These are phyloP conservation scores for Exobasidium cylindrosporum DNA, from an alignment of 1,284 basidiomycete genomes.

Conservation along the genomic window DNA sequence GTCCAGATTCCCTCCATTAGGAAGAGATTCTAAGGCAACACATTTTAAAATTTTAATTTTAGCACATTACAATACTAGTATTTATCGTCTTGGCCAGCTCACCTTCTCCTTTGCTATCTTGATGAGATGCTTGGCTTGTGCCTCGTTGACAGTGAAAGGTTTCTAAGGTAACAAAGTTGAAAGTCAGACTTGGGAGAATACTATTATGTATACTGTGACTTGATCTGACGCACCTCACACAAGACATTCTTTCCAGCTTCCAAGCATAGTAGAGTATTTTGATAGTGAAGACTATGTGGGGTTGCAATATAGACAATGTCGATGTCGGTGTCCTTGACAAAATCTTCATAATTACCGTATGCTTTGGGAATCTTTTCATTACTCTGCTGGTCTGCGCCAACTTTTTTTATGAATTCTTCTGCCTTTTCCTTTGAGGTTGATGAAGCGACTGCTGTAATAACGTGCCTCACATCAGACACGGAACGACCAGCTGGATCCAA, in stretches of 20 bases:
- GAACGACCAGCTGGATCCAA: constrained; percentile 59
- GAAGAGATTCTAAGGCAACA: constrained; percentile 24
- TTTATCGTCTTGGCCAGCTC: no score
- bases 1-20: constrained; percentile 48
- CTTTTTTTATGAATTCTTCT: constrained; percentile 66
- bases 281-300: constrained; percentile 80
- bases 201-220: no score
- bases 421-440: constrained; percentile 72
- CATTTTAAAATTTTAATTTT: no score
- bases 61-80: no score
- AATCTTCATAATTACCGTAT: constrained; percentile 73
- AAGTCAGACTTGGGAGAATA: no score
- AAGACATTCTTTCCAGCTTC: constrained; percentile 76
- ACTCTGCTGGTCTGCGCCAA: constrained; percentile 60
- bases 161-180: no score
- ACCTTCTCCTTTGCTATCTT: constrained; percentile 63
- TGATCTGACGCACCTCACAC: constrained; percentile 45
- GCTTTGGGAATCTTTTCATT: constrained; percentile 45
- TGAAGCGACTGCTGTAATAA: constrained; percentile 67
- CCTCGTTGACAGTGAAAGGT: constrained; percentile 58
- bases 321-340: constrained; percentile 69
- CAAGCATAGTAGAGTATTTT: constrained; percentile 72
- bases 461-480: constrained; percentile 72
- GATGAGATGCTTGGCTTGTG: constrained; percentile 64
- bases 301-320: constrained; percentile 64